These are phyloP conservation scores for Fusarium lyarnte DNA, from an alignment of 2,329 filamentous ascomycete genomes.

Conservation along the genomic window DNA sequence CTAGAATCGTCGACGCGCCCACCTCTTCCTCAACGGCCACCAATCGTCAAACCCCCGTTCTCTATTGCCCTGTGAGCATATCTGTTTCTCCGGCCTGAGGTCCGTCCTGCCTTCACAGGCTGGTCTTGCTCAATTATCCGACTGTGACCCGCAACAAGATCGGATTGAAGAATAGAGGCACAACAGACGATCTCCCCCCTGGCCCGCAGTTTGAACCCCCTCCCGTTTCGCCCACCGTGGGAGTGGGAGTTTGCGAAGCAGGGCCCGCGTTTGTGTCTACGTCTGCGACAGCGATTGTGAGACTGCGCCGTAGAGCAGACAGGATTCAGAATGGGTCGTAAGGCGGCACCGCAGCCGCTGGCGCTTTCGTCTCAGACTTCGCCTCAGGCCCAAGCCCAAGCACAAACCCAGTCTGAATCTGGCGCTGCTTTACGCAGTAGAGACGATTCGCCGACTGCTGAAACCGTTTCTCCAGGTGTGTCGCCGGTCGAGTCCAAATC, in stretches of 20 bases:
- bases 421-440: constrained; percentile 49
- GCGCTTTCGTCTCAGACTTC: constrained; percentile 50
- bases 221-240: constrained; percentile 35
- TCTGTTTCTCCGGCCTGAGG: constrained; percentile 4
- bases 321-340: constrained; percentile 62
- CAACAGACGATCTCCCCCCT: constrained; percentile 18
- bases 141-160: constrained; percentile 26
- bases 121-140: constrained; percentile 16
- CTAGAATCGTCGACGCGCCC: constrained; percentile 15
- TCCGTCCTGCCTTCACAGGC: background rate
- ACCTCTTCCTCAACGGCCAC: constrained; percentile 27
- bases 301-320: constrained; percentile 40
- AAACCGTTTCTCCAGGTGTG: constrained; percentile 44
- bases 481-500: constrained; percentile 52
- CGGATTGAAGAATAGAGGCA: background rate
- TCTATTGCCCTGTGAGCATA: constrained; percentile 6
- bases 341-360: constrained; percentile 67
- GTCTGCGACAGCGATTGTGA: constrained; percentile 26
- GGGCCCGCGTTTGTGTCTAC: constrained; percentile 30
- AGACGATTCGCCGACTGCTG: constrained; percentile 45
- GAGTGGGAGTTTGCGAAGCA: constrained; percentile 38
- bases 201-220: constrained; percentile 33
- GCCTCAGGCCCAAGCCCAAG: constrained; percentile 19
- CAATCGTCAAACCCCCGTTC: constrained; percentile 31
- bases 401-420: constrained; percentile 43